phyloP scores from a whole-genome alignment of 164 flowering plant genomes.

The Liriodendron chinense region DNA sequence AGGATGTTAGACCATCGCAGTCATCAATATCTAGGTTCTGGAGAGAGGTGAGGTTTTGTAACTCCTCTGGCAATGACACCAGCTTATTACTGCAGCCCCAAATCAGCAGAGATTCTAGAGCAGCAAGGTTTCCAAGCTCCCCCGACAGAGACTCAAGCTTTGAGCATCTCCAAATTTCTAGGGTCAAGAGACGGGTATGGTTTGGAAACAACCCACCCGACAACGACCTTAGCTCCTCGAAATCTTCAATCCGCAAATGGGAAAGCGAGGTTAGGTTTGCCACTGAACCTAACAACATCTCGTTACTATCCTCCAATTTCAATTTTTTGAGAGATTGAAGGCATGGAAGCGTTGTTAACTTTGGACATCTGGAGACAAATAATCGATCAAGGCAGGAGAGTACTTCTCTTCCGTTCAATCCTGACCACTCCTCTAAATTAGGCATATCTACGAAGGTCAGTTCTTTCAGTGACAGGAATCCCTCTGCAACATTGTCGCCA shows the following conservation, averaged over 20 bases:
- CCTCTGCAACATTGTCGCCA: neutral
- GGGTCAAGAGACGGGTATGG: too few species aligned
- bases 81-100: too few species aligned
- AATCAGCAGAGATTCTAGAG: too few species aligned
- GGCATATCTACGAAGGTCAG: constrained; percentile 8
- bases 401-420: neutral
- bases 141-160: too few species aligned
- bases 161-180: too few species aligned
- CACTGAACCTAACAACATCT: too few species aligned
- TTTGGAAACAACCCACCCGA: too few species aligned
- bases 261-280: too few species aligned
- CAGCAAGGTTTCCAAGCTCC: too few species aligned
- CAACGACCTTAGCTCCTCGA: too few species aligned
- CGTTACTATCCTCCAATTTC: neutral
- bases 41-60: constrained; percentile 5
- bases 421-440: constrained; percentile 14
- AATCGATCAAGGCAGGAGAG: constrained; percentile 7
- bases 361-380: constrained; percentile 7
- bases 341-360: constrained; percentile 5
- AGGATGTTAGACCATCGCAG: neutral
- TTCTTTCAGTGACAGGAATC: constrained; percentile 10
- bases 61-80: neutral
- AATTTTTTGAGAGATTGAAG: constrained; percentile 1
- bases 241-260: too few species aligned
- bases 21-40: constrained; percentile 10